These are phyloP conservation scores for Torulaspora indica DNA, from an alignment of 805 yeast species.

Conservation along the genomic window DNA sequence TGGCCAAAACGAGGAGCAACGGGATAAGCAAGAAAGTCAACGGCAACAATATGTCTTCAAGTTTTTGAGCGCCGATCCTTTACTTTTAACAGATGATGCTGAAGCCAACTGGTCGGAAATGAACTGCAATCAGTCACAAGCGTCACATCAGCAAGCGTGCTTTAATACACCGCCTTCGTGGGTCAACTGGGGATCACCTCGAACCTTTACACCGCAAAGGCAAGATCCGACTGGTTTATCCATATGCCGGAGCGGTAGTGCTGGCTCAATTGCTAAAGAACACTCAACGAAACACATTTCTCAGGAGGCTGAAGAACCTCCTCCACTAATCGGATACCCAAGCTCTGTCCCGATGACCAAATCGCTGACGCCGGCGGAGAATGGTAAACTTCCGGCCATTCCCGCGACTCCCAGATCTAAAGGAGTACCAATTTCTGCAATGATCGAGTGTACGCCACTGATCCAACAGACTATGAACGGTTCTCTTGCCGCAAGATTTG, in stretches of 20 bases:
- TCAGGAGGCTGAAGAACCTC: conserved; percentile 5
- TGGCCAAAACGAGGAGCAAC: conserved; percentile 3
- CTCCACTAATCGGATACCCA: conserved; percentile 6
- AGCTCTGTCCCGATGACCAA: neutral
- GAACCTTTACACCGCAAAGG: conserved; percentile 19
- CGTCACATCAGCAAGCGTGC: conserved; percentile 16
- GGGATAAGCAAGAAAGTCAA: conserved; percentile 8
- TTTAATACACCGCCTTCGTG: conserved; percentile 34
- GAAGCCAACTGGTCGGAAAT: conserved; percentile 24
- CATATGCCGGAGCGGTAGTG: conserved; percentile 1
- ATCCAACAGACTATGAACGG: conserved; percentile 36
- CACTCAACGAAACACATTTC: neutral
- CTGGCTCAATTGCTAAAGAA: neutral
- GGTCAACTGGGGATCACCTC: conserved; percentile 28
- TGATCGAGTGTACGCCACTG: conserved; percentile 32
- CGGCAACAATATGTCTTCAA: conserved; percentile 31
- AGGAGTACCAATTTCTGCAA: conserved; percentile 14
- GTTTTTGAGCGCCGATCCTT: conserved; percentile 33
- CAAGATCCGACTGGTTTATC: conserved; percentile 11
- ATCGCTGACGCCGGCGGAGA: neutral
- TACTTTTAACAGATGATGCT: conserved; percentile 31
- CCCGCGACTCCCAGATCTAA: conserved; percentile 20
- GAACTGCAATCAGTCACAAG: conserved; percentile 18
- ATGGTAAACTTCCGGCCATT: neutral
- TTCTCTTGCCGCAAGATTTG: conserved; percentile 21